Base-by-base conservation (phyloP, 2,329 filamentous ascomycete species). In the Lachnellula cervina region DNA sequence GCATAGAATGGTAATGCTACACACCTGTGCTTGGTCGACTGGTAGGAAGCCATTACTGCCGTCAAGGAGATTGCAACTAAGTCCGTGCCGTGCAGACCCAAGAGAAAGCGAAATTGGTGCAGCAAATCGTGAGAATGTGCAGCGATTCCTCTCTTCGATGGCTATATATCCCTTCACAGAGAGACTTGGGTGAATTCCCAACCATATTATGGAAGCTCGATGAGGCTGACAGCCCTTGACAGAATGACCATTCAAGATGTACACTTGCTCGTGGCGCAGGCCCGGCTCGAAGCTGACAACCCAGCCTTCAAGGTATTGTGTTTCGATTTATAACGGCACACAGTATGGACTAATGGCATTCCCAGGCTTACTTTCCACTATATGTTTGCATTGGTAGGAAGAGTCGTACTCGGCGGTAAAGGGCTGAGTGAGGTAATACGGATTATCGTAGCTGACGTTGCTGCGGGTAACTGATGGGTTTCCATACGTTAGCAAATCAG, bases 21-120 rank as follows among this genome's bases (percentile, higher is more conserved):
- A 86, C 16, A 81, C 89, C 70, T 88, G 84, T 67, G 82, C 75
- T 32, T 91, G 88, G 88, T 77, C 85, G 19, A 81, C 69, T 60
- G 80, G 88, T 90, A 74, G 64, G 78, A 65, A 21, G 40, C 49
- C n/a, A 34, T 51, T 40, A 16, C 19, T 35, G 28, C 40, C 9
- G 45, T 45, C 49, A 25, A 46, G 4, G 45, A 25, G 47, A 5
- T 34, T 46, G 45, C 51, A 42, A 25, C 44, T 38, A 54, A 47
- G 16, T 32, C 28, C 28, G 28, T 32, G 9, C 43, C 34, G 17
- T 45, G 37, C 55, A 84, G 82, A 78, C 56, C 66, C 74, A 49
- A 75, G 77, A 53, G 74, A 83, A 28, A 72, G 72, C 55, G 73
- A 75, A n/a, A 80, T 84, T 54, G 83, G 82, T 3, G 62, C 59